Base-by-base conservation (phyloP, 1,139 yeast species). In the Debaryomyces subglobosus region DNA sequence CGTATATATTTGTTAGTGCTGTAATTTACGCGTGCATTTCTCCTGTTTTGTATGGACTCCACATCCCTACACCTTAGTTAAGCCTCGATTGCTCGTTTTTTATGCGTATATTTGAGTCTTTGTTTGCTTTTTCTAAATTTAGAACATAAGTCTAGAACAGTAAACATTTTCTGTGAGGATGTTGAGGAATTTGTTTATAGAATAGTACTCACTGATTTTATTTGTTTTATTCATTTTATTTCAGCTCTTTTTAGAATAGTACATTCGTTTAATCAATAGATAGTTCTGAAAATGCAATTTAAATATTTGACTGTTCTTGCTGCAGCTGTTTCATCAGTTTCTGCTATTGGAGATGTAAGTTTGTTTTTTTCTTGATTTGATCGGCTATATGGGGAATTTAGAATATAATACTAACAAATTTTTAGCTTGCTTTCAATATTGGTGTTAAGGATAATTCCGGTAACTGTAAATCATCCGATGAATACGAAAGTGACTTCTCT, bases 361-460 rank as follows among this genome's bases (percentile, higher is more conserved):
- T n/a, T 72, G 53, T 40, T 25, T 15, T 32, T 25, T 15, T 32
- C 13, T 18, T 3, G 16, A 30, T 15, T 15, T n/a, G 16, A 15
- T 7, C 16, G 18, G 13, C n/a, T 10, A 41, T 18, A 12, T 18
- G 29, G 29, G 13, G 24, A 18, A 38, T 21, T 21, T 21, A 21
- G 37, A 20, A 49, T 49, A 48, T 49, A 48, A 25, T 54, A 65
- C 68, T 65, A 63, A 62, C 65, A 41, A 6, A 39, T 51, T 9
- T 20, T 13, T 59, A 73, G 78, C 73, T 76, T 55, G 94, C 89
- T 55, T 86, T 89, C 78, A 86, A 89, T 79, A 74, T 89, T 55
- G 96, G 96, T 71, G 95, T 86, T 58, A 72, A 86, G 68, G 83
- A 83, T 63, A 70, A 78, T 61, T 70, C 74, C 44, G 92, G 92